A percentile compares a stretch with the other conserved stretches of the same genome.
phyloP scores from a whole-genome alignment of 208 protist genomes.

The Trypanosoma avium region DNA sequence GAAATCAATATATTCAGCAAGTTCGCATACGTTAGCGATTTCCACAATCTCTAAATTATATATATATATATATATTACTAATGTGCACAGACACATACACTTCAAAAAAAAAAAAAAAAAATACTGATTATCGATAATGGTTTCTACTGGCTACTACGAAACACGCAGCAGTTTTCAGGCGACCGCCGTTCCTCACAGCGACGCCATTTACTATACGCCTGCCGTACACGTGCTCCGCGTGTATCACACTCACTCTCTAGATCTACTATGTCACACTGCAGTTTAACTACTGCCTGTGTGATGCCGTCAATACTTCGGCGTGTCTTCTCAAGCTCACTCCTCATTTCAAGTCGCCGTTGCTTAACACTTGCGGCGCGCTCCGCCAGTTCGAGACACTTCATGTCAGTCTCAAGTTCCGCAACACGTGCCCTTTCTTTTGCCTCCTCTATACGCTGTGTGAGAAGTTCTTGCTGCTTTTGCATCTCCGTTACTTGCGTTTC shows the following conservation, averaged over 20 bases:
- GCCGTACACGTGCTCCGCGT: constrained; percentile 9
- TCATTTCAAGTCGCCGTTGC: constrained; percentile 19
- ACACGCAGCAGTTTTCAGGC: neutral
- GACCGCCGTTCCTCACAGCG: constrained; percentile 21
- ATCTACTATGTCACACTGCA: constrained; percentile 25
- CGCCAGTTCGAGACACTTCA: constrained; percentile 13
- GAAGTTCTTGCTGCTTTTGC: constrained; percentile 19
- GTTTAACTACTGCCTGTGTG: constrained; percentile 15
- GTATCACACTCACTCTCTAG: constrained; percentile 23
- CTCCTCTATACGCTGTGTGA: constrained; percentile 3
- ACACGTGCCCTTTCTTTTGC: constrained; percentile 8
- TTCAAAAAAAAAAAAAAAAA: constrained; percentile 8
- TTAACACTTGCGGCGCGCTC: constrained; percentile 19
- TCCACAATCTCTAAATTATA: no score
- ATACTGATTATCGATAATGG: neutral
- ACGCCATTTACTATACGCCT: constrained; percentile 24
- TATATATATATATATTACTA: neutral
- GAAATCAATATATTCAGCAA: no score
- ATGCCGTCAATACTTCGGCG: constrained; percentile 16
- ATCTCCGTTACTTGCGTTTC: constrained; percentile 22
- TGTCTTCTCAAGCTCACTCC: constrained; percentile 19
- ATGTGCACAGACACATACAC: neutral
- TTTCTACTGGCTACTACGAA: neutral
- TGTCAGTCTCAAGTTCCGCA: constrained; percentile 12
- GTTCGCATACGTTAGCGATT: no score